Percentiles rank a stretch among this genome's conserved stretches.
phyloP scores from a whole-genome alignment of 2,329 filamentous ascomycete genomes.

The Cytospora mali region DNA sequence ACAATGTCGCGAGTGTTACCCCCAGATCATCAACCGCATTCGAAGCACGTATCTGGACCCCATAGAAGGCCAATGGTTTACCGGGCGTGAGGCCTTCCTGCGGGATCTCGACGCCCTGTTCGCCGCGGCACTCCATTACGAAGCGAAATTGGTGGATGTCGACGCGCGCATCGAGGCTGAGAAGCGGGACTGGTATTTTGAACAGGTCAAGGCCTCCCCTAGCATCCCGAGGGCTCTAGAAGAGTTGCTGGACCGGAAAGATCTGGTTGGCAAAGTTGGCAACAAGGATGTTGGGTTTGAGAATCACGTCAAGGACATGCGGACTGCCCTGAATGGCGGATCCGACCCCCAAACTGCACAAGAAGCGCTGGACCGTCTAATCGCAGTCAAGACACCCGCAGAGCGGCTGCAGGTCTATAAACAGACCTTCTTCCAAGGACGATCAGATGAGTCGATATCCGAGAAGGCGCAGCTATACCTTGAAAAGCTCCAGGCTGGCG shows the following conservation, averaged over 20 bases:
- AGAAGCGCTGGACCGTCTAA: conserved; percentile 27
- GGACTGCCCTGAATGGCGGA: conserved; percentile 24
- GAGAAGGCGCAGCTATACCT: conserved; percentile 33
- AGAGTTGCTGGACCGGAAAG: conserved; percentile 25
- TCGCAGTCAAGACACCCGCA: conserved; percentile 26
- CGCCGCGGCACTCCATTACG: conserved; percentile 48
- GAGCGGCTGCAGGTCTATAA: conserved; percentile 30
- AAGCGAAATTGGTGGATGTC: conserved; percentile 47
- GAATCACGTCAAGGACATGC: conserved; percentile 29
- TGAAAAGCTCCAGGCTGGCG: conserved; percentile 31
- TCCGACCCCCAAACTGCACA: conserved; percentile 4
- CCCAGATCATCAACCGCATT: conserved; percentile 50
- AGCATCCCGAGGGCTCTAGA: conserved; percentile 31
- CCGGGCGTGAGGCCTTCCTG: conserved; percentile 50
- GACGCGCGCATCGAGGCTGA: conserved; percentile 55
- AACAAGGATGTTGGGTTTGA: conserved; percentile 27
- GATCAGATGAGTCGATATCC: conserved; percentile 29
- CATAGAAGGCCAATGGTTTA: conserved; percentile 52
- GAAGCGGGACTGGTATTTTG: conserved; percentile 57
- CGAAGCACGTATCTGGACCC: conserved; percentile 42
- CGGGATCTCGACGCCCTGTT: conserved; percentile 54
- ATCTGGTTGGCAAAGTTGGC: conserved; percentile 25
- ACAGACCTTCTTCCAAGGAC: conserved; percentile 31
- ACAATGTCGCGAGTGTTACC: conserved; percentile 53
- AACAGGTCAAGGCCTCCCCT: conserved; percentile 31